Conservation (phyloP, 441 rosid genomes). For the Populus hybrid region DNA sequence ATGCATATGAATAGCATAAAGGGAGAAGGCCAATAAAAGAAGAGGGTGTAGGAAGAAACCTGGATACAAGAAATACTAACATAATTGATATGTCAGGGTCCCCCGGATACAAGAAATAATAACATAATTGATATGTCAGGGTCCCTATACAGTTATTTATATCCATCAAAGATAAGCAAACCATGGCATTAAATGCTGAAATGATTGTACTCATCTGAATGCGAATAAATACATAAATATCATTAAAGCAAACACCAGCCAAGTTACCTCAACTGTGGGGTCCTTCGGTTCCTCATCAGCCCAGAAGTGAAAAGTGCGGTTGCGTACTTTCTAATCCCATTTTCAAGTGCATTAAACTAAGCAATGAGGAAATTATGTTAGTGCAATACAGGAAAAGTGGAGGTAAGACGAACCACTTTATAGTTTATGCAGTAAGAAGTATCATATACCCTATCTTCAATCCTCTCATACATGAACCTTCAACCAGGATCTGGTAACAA, state of each 20-base stretch:
- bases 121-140: no score
- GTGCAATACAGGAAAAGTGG: slow-evolving; percentile 9
- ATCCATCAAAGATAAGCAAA: neutral
- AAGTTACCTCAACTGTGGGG: slow-evolving; percentile 78
- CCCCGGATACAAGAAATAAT: no score
- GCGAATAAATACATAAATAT: neutral
- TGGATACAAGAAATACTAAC: no score
- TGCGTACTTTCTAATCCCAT: slow-evolving; percentile 55
- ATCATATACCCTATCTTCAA: slow-evolving; percentile 68
- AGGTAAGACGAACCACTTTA: slow-evolving; percentile 15
- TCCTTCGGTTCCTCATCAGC: slow-evolving; percentile 67
- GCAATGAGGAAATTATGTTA: slow-evolving; percentile 16
- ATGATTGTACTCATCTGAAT: neutral
- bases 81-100: no score
- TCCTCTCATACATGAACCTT: slow-evolving; percentile 84
- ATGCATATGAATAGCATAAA: slow-evolving; percentile 13
- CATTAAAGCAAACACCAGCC: neutral
- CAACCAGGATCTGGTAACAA: slow-evolving; percentile 75
- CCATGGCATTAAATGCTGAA: neutral
- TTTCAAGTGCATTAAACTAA: slow-evolving; percentile 75
- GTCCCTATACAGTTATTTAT: no score
- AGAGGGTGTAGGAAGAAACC: no score
- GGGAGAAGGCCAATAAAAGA: neutral
- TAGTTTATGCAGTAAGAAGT: slow-evolving; percentile 12
- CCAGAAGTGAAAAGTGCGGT: slow-evolving; percentile 59